Conservation (phyloP, 192 early-diverging fungal genomes). For the Backusella liffmaniae region DNA sequence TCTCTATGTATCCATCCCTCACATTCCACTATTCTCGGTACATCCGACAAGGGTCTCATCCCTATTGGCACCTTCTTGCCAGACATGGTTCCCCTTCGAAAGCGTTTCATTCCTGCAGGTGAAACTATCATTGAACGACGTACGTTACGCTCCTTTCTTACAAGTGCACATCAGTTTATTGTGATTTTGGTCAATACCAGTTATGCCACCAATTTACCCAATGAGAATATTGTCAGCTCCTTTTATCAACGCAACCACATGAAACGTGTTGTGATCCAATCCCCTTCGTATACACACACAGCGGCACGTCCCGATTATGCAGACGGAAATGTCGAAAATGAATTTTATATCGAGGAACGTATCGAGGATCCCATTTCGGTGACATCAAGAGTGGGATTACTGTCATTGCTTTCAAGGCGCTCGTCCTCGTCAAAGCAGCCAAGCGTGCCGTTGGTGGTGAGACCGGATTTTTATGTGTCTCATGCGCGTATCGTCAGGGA, state of each 20-base stretch:
- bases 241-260: neutral
- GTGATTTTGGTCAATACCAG: neutral
- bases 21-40: neutral
- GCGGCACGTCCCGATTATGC: neutral
- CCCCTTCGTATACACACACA: neutral
- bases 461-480: conserved; percentile 32
- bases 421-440: neutral
- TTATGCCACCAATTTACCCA: neutral
- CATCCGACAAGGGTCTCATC: neutral
- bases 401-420: neutral
- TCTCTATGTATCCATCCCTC: neutral
- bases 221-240: neutral
- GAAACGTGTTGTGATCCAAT: neutral
- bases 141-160: neutral
- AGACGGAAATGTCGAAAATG: too few relatives aligned
- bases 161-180: neutral
- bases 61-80: neutral
- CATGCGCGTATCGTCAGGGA: neutral
- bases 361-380: conserved; percentile 1
- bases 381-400: neutral
- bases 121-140: neutral
- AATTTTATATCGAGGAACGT: neutral
- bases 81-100: neutral
- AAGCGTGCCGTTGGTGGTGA: conserved; percentile 11
- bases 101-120: neutral